Conservation (phyloP, 2,329 filamentous ascomycete genomes). For the Juglanconis oblonga region DNA sequence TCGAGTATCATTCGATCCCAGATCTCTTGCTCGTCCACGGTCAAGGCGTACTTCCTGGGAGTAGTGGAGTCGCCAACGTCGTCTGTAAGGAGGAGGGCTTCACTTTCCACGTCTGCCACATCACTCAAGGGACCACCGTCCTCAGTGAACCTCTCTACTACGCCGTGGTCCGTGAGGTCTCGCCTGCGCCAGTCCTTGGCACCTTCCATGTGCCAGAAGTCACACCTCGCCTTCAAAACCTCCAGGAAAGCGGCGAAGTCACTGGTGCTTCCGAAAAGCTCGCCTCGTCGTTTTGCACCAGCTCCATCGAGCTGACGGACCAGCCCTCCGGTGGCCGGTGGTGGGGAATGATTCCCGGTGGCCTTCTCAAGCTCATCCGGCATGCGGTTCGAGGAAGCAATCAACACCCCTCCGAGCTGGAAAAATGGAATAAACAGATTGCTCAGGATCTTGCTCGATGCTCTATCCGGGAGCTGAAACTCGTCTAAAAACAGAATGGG, state of each 20-base stretch:
- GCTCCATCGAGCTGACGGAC: slow-evolving; percentile 47
- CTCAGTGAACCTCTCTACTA: neutral
- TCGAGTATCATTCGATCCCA: slow-evolving; percentile 26
- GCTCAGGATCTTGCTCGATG: slow-evolving; percentile 74
- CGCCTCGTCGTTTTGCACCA: slow-evolving; percentile 36
- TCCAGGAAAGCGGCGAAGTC: slow-evolving; percentile 77
- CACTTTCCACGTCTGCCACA: neutral
- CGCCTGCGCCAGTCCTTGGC: slow-evolving; percentile 66
- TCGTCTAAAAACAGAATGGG: slow-evolving; percentile 80
- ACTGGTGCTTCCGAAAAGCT: slow-evolving; percentile 58
- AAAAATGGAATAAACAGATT: slow-evolving; percentile 79
- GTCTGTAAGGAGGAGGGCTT: slow-evolving; percentile 7
- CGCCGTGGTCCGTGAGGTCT: slow-evolving; percentile 32
- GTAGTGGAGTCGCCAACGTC: slow-evolving; percentile 15
- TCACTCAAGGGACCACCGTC: neutral
- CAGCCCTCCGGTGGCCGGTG: slow-evolving; percentile 51
- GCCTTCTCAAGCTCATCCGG: slow-evolving; percentile 78
- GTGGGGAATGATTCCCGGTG: slow-evolving; percentile 64
- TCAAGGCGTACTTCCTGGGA: slow-evolving; percentile 27
- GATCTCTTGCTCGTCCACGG: slow-evolving; percentile 21
- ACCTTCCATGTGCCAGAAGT: slow-evolving; percentile 82
- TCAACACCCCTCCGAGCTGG: slow-evolving; percentile 74
- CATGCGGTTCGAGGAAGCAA: slow-evolving; percentile 81
- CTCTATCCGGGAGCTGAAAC: slow-evolving; percentile 78
- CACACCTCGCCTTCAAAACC: slow-evolving; percentile 72